Base-by-base conservation (phyloP, 371 early-diverging fungal species). In the Apophysomyces trapeziformis region DNA sequence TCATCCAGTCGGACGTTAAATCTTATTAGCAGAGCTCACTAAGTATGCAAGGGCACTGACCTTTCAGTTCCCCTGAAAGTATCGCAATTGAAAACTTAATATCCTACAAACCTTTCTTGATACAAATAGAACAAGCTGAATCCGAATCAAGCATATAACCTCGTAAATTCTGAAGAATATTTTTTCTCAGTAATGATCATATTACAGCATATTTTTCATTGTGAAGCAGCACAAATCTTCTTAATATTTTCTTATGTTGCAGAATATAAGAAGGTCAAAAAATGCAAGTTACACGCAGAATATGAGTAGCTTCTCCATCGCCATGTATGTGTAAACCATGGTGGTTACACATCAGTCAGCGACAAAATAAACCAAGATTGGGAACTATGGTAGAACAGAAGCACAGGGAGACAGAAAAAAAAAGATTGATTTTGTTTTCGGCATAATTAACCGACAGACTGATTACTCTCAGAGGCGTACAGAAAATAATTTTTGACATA, bases 211-310 rank as follows among this genome's bases (percentile, higher is more conserved):
- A 45, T n/a, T 18, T 18, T 13, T 7, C 46, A 13, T n/a, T 45
- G 13, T 6, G 46, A 45, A 45, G 16, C 46, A 45, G 46, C 46
- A 13, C n/a, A 45, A 45, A 12, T 13, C 12, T 45, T 13, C 12
- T 13, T 13, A 13, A 2, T 45, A 6, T 45, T 12, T 18, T 7
- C 7, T 50, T 7, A 11, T 26, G 21, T 21, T n/a, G 54, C 54
- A 50, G 21, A 50, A 50, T 50, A 21, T 32, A 26, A 21, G 54
- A 50, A 50, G 9, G 54, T 21, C 18, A 50, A 50, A 13, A 41
- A 11, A 41, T 2, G 32, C 16, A 50, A 50, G 54, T 50, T 50
- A 50, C 54, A 21, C 54, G 16, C 54, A 50, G 54, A 50, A 50
- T 18, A 50, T 50, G 54, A 50, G 21, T 9, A 21, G 21, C 5